Conservation (phyloP, 2,329 filamentous ascomycete genomes). For the Ophiostoma australiae region DNA sequence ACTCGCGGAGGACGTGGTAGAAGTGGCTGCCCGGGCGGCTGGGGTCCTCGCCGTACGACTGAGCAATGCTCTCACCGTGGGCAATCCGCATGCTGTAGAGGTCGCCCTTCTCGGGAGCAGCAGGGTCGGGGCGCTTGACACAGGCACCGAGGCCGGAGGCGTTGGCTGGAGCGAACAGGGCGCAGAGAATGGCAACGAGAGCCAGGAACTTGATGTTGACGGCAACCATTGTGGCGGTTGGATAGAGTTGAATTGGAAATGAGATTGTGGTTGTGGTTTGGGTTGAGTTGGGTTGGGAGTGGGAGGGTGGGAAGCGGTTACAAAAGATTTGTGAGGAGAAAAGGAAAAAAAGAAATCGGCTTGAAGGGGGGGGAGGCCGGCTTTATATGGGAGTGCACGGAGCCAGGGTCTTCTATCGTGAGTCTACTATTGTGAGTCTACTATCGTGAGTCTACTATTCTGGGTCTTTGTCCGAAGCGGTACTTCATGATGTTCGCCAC, state of each 20-base stretch:
- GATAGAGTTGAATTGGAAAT: too few relatives aligned
- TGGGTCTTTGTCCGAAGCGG: too few relatives aligned
- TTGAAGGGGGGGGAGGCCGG: not conserved
- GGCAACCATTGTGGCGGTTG: too few relatives aligned
- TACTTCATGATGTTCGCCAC: too few relatives aligned
- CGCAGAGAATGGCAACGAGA: not conserved
- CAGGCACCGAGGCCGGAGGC: conserved; percentile 1
- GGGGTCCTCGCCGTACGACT: not conserved
- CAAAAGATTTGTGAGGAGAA: not conserved
- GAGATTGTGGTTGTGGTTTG: not conserved
- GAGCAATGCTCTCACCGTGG: not conserved
- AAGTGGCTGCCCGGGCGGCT: not conserved
- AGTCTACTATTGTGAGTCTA: not conserved
- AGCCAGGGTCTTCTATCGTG: not conserved
- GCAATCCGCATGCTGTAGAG: not conserved
- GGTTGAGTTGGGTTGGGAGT: too few relatives aligned
- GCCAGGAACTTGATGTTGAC: not conserved
- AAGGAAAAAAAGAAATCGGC: not conserved
- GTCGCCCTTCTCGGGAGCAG: not conserved
- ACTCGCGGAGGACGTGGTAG: not conserved
- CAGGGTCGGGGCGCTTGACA: conserved; percentile 8
- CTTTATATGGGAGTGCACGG: not conserved
- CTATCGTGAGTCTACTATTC: not conserved
- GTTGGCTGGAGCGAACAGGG: not conserved
- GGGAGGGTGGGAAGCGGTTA: too few relatives aligned